Percentiles rank a stretch among this genome's conserved stretches.
Conservation (phyloP, 129 eudicot genomes). For the Centella asiatica region DNA sequence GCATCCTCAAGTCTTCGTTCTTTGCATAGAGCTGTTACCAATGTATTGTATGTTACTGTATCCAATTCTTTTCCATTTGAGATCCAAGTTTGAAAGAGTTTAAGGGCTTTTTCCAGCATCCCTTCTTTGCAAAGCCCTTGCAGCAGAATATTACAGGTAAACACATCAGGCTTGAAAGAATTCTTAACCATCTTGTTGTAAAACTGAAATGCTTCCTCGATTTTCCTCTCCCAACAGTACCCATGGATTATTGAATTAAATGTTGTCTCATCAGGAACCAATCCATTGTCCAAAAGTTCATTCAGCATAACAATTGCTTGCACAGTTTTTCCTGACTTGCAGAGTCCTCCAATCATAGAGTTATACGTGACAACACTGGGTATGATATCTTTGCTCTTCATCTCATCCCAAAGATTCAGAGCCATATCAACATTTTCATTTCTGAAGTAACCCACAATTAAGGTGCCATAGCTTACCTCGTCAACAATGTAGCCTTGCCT, state of each 20-base stretch:
- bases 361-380: conserved; percentile 58
- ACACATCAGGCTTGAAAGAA: conserved; percentile 57
- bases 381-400: conserved; percentile 50
- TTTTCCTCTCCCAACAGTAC: conserved; percentile 65
- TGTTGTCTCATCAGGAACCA: conserved; percentile 68
- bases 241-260: conserved; percentile 72
- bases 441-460: conserved; percentile 64
- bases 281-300: conserved; percentile 61
- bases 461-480: conserved; percentile 76
- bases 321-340: conserved; percentile 56
- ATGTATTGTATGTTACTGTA: conserved; percentile 69
- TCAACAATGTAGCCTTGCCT: conserved; percentile 61
- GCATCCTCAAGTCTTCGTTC: conserved; percentile 66
- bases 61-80: conserved; percentile 55
- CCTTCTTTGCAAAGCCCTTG: conserved; percentile 73
- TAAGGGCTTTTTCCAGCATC: conserved; percentile 72
- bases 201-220: conserved; percentile 77
- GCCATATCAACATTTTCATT: conserved; percentile 46
- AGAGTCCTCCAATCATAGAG: conserved; percentile 60
- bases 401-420: conserved; percentile 66
- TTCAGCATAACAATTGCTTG: conserved; percentile 55
- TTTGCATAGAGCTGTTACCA: conserved; percentile 68
- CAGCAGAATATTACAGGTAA: conserved; percentile 73
- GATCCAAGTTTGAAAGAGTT: conserved; percentile 58
- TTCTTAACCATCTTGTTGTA: conserved; percentile 73